Conservation (phyloP, 148 eudicot genomes). For the Dysphania ambrosioides region DNA sequence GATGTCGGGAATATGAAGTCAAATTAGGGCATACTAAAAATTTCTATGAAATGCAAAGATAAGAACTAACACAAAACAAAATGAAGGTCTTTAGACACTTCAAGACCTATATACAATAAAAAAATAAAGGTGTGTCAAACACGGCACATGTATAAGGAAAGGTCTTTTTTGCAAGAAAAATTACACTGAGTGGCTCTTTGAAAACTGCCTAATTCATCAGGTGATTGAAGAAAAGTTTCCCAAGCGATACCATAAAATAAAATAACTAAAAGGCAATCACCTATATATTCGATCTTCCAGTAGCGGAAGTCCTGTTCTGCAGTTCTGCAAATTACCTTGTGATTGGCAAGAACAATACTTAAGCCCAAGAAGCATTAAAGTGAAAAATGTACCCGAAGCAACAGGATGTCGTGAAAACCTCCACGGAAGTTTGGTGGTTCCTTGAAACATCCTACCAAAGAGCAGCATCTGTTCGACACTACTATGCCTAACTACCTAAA, state of each 20-base stretch:
- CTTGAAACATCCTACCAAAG: constrained; percentile 95
- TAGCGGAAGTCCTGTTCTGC: constrained; percentile 80
- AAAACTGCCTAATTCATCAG: background rate
- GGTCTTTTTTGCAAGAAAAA: background rate
- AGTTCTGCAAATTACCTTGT: constrained; percentile 78
- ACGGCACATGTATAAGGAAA: background rate
- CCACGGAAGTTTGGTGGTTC: constrained; percentile 81
- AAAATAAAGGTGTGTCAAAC: too few species aligned
- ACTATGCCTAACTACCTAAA: constrained; percentile 77
- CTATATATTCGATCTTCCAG: constrained; percentile 93
- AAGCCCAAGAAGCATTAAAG: constrained; percentile 89
- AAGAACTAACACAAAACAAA: background rate
- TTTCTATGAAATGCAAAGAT: background rate
- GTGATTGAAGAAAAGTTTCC: too few species aligned
- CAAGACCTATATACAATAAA: too few species aligned
- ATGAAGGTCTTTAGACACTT: background rate
- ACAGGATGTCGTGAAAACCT: constrained; percentile 87
- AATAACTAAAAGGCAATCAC: constrained; percentile 32
- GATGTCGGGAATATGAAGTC: background rate
- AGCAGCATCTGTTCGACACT: constrained; percentile 88
- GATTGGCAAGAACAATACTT: constrained; percentile 82
- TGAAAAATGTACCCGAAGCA: constrained; percentile 93
- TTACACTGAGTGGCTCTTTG: background rate
- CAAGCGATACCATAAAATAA: background rate
- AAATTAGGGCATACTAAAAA: background rate